These are phyloP conservation scores for Coniella vitis DNA, from an alignment of 2,329 filamentous ascomycete species.

Conservation along the genomic window DNA sequence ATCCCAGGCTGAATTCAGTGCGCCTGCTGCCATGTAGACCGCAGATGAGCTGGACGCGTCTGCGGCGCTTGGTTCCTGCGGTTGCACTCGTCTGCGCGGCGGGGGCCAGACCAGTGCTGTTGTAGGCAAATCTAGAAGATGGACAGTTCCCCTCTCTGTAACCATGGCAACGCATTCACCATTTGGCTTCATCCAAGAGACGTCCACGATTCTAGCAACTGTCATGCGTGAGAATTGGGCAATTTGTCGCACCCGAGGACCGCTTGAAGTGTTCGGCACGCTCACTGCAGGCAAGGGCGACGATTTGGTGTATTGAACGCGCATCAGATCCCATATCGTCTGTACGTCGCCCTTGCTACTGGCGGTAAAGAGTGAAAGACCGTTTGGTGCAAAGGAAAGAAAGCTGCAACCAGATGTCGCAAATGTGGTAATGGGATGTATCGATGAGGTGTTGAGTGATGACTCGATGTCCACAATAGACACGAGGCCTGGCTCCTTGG, in stretches of 20 bases:
- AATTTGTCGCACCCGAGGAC: constrained; percentile 69
- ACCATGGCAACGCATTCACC: constrained; percentile 82
- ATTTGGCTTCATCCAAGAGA: constrained; percentile 76
- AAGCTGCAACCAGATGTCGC: constrained; percentile 72
- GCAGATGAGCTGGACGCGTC: constrained; percentile 47
- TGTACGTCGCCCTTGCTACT: constrained; percentile 80
- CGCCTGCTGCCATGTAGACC: constrained; percentile 63
- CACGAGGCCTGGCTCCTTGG: constrained; percentile 65
- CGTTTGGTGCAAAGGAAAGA: constrained; percentile 69
- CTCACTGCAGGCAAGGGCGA: constrained; percentile 50
- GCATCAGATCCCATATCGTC: constrained; percentile 73
- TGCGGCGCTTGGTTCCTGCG: constrained; percentile 36
- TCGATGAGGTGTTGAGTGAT: constrained; percentile 44
- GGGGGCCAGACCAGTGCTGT: constrained; percentile 86
- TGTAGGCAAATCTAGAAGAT: constrained; percentile 79
- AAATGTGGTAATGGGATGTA: constrained; percentile 65
- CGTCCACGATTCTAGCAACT: constrained; percentile 82
- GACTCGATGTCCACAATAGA: constrained; percentile 66
- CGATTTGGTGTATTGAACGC: constrained; percentile 54
- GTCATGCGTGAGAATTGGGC: constrained; percentile 89
- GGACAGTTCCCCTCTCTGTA: constrained; percentile 90
- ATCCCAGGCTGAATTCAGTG: constrained; percentile 63
- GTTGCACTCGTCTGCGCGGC: constrained; percentile 45
- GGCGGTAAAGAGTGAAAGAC: constrained; percentile 67
- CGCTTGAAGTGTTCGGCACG: constrained; percentile 34